These are phyloP conservation scores for Starmerella potacharoeniae DNA, from an alignment of 805 yeast species.

Conservation along the genomic window DNA sequence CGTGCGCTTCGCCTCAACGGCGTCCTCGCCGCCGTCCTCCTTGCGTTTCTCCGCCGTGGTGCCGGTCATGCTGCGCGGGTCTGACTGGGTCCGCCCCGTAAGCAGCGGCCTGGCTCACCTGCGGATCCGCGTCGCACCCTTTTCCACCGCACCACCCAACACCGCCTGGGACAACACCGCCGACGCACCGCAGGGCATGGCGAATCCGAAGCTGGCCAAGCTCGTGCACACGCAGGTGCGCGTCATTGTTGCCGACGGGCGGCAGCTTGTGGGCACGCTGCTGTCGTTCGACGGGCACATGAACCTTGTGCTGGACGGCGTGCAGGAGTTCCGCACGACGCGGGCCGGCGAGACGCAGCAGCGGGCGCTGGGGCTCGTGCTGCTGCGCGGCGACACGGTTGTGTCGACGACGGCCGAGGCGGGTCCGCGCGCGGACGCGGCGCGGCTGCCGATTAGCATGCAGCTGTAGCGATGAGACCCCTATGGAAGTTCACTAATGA, in stretches of 20 bases:
- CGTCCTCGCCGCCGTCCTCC: background rate
- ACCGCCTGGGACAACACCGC: background rate
- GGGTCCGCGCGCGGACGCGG: slow-evolving; percentile 27
- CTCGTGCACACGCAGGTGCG: slow-evolving; percentile 62
- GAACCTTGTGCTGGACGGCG: slow-evolving; percentile 62
- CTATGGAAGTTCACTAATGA: no score
- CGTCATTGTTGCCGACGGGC: slow-evolving; percentile 64
- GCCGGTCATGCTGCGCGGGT: background rate
- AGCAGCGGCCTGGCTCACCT: background rate
- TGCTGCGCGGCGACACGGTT: slow-evolving; percentile 80
- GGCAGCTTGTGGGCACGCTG: slow-evolving; percentile 67
- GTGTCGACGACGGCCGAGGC: slow-evolving; percentile 61
- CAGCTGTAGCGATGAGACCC: slow-evolving; percentile 2
- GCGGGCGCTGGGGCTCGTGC: slow-evolving; percentile 66
- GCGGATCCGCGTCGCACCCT: background rate
- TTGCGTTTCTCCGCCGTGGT: background rate
- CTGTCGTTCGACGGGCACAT: slow-evolving; percentile 79
- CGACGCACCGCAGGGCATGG: background rate
- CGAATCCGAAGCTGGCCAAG: slow-evolving; percentile 38
- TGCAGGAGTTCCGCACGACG: slow-evolving; percentile 72
- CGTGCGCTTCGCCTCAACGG: background rate
- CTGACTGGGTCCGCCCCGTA: background rate
- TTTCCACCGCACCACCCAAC: background rate
- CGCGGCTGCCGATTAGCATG: slow-evolving; percentile 10
- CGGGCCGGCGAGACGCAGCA: slow-evolving; percentile 53